These are phyloP conservation scores for Magnolia sinica DNA, from an alignment of 164 flowering plant genomes.

Conservation along the genomic window DNA sequence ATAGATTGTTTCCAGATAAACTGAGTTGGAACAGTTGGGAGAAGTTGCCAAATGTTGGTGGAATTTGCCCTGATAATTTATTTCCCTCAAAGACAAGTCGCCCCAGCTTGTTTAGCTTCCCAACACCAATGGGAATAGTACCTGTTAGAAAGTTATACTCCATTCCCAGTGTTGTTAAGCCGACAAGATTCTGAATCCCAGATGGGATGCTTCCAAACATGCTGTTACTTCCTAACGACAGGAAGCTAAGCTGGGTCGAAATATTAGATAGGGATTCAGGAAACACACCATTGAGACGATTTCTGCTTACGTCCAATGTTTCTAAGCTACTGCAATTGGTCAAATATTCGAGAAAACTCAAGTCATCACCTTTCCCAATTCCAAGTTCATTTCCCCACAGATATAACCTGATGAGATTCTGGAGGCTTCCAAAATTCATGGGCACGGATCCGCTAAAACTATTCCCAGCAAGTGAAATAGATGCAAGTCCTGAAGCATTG, in stretches of 20 bases:
- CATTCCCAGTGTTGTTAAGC: too few species aligned
- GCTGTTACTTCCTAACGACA: conserved; percentile 14
- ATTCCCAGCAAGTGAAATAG: conserved; percentile 9
- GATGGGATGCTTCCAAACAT: too few species aligned
- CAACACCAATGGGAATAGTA: too few species aligned
- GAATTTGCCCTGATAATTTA: too few species aligned
- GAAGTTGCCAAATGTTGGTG: too few species aligned
- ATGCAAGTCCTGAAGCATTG: conserved; percentile 23
- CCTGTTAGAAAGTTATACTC: too few species aligned
- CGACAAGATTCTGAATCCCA: too few species aligned
- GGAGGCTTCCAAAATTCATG: conserved; percentile 12
- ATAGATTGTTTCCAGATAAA: too few species aligned
- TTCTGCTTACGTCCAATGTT: conserved; percentile 7
- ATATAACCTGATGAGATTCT: neutral
- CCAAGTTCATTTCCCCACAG: conserved; percentile 19
- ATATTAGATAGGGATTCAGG: conserved; percentile 16
- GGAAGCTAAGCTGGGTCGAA: conserved; percentile 10
- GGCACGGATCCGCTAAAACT: conserved; percentile 19
- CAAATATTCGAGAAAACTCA: conserved; percentile 26
- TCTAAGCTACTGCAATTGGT: conserved; percentile 26
- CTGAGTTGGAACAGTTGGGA: too few species aligned
- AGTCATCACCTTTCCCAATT: conserved; percentile 15
- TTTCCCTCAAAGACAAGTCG: too few species aligned
- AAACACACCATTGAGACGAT: conserved; percentile 14
- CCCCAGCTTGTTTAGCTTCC: too few species aligned